Evolutionary conservation across 2,329 filamentous ascomycete genomes (phyloP).

Genomic region (Atkinsonella texensis): DNA sequence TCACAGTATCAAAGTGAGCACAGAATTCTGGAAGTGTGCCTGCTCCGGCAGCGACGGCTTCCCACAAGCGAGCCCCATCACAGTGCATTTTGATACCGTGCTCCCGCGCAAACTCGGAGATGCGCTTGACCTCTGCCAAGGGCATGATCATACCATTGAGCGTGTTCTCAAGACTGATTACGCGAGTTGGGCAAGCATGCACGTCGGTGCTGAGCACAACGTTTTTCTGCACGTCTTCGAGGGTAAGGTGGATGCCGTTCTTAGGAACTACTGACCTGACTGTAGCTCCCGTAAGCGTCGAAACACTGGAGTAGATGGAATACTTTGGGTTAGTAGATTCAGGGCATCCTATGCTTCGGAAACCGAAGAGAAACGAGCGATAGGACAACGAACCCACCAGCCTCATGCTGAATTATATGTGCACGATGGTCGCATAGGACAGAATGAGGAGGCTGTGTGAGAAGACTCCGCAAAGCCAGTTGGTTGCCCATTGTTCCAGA

Average conservation of each 20-base stretch:
- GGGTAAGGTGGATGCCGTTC: conserved; percentile 62
- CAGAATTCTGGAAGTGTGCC: conserved; percentile 56
- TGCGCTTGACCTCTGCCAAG: conserved; percentile 55
- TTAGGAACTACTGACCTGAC: conserved; percentile 52
- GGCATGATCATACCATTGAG: conserved; percentile 70
- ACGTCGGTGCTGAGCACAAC: conserved; percentile 57
- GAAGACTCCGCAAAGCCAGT: conserved; percentile 64
- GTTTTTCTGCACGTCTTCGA: conserved; percentile 61
- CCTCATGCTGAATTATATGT: conserved; percentile 62
- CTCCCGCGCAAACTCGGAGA: conserved; percentile 55
- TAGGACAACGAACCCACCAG: conserved; percentile 38
- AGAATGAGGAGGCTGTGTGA: conserved; percentile 67
- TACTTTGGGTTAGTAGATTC: neutral
- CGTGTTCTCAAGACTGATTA: conserved; percentile 81
- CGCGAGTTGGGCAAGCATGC: conserved; percentile 65
- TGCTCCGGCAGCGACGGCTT: conserved; percentile 60
- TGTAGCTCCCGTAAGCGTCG: conserved; percentile 58
- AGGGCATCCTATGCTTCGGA: neutral
- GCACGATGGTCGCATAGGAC: conserved; percentile 68
- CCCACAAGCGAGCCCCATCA: conserved; percentile 73
- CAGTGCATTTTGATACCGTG: conserved; percentile 59
- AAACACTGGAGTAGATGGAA: conserved; percentile 40
- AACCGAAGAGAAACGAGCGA: neutral
- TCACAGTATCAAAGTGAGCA: conserved; percentile 59
- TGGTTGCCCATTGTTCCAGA: conserved; percentile 96